These are phyloP conservation scores for Digitaria exilis DNA, from an alignment of 202 grass and related monocot genomes.

Conservation along the genomic window DNA sequence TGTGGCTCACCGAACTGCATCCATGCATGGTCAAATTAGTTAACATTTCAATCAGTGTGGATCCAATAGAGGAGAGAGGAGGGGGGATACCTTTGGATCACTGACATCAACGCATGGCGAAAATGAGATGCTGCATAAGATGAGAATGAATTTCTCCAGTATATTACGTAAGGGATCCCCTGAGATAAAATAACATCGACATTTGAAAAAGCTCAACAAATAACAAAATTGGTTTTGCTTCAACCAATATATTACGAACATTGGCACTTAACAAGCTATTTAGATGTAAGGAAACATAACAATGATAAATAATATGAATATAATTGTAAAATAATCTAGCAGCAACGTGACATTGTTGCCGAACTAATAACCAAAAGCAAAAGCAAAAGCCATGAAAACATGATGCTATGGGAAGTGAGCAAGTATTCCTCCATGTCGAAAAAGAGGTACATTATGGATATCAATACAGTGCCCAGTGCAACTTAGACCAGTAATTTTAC, in stretches of 20 bases:
- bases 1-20: conserved; percentile 93
- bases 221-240: conserved; percentile 11
- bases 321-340: neutral
- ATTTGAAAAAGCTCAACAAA: conserved; percentile 23
- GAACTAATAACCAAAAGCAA: conserved; percentile 15
- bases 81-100: conserved; percentile 81
- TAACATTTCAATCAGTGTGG: neutral
- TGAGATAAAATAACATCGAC: conserved; percentile 46
- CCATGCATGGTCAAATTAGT: conserved; percentile 31
- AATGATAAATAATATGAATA: neutral
- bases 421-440: neutral
- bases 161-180: conserved; percentile 98
- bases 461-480: neutral
- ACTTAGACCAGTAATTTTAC: neutral
- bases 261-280: neutral
- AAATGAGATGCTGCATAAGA: conserved; percentile 95
- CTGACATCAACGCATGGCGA: conserved; percentile 84
- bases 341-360: conserved; percentile 12
- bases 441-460: neutral
- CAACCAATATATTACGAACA: neutral
- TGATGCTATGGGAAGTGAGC: neutral
- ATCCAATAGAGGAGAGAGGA: conserved; percentile 20
- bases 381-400: neutral
- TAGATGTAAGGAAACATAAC: conserved; percentile 13
- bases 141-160: conserved; percentile 93